Conservation (phyloP, 345 rosid genomes). For the Dipteronia dyeriana region DNA sequence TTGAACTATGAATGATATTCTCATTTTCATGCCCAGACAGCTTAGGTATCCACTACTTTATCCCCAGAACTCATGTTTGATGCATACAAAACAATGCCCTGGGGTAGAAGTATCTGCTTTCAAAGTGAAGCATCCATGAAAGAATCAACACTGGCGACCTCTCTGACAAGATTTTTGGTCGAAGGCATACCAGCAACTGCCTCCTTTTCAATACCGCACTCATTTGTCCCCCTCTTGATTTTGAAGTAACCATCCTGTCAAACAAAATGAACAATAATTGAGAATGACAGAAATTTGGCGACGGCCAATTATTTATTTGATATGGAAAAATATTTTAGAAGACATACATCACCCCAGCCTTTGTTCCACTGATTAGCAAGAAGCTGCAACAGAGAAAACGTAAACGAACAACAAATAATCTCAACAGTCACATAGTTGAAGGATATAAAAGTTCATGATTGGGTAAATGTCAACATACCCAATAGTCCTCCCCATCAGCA, state of each 20-base stretch:
- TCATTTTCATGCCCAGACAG: not conserved
- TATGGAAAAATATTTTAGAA: constrained; percentile 6
- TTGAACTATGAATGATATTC: not conserved
- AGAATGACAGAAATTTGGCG: not conserved
- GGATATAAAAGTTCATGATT: not conserved
- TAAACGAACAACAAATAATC: not conserved
- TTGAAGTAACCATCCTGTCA: constrained; percentile 89
- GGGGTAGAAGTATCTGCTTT: constrained; percentile 2
- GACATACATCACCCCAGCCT: constrained; percentile 94
- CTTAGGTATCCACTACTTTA: not conserved
- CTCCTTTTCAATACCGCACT: constrained; percentile 85
- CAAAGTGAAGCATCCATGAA: constrained; percentile 43
- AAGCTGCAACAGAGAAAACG: constrained; percentile 53
- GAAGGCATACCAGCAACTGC: constrained; percentile 86
- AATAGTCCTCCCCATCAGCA: constrained; percentile 81
- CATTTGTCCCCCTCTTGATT: constrained; percentile 86
- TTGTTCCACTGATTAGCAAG: constrained; percentile 93
- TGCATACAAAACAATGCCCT: not conserved
- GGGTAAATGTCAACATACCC: constrained; percentile 48
- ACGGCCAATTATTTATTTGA: not conserved
- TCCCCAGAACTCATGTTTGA: not conserved
- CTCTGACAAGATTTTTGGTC: constrained; percentile 59
- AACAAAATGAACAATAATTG: not conserved
- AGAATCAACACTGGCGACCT: constrained; percentile 36
- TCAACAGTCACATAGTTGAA: not conserved